A percentile compares a stretch with the other conserved stretches of the same genome.
Evolutionary conservation across 495 filamentous ascomycete genomes (phyloP).

Genomic region (Talaromyces liani): DNA sequence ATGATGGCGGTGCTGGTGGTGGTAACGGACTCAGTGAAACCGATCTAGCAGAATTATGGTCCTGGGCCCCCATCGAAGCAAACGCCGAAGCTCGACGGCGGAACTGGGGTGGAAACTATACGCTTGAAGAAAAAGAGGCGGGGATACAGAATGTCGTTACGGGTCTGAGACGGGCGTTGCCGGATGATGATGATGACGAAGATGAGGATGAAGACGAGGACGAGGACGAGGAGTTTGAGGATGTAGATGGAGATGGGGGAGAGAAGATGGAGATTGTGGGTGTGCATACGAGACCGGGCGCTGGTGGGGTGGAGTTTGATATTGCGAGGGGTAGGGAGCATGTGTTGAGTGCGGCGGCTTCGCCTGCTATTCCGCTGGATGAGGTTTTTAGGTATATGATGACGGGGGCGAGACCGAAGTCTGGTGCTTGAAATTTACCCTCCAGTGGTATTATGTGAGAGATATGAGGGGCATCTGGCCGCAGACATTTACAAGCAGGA

Average conservation of each 20-base stretch:
- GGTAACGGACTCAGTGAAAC: conserved; percentile 27
- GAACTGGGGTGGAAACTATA: conserved; percentile 57
- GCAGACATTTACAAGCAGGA: not conserved
- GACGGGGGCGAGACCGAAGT: conserved; percentile 36
- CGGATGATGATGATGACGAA: conserved; percentile 46
- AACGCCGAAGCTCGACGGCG: conserved; percentile 41
- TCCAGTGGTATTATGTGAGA: not conserved
- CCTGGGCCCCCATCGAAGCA: conserved; percentile 43
- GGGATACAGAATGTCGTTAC: conserved; percentile 67
- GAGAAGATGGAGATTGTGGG: conserved; percentile 35
- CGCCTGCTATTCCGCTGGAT: conserved; percentile 35
- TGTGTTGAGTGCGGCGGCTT: conserved; percentile 15
- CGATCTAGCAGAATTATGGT: conserved; percentile 37
- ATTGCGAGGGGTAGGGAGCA: conserved; percentile 29
- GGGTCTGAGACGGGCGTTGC: conserved; percentile 50
- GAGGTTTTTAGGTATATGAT: conserved; percentile 50
- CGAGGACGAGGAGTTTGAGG: conserved; percentile 43
- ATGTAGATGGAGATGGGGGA: conserved; percentile 17
- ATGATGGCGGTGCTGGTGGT: not conserved
- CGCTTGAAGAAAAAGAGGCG: conserved; percentile 56
- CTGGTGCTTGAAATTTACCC: not conserved
- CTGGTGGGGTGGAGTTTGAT: conserved; percentile 34
- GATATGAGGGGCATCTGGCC: not conserved
- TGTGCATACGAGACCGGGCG: conserved; percentile 31
- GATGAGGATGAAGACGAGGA: conserved; percentile 41